A percentile compares a stretch with the other conserved stretches of the same genome.
phyloP scores from a whole-genome alignment of 495 filamentous ascomycete genomes.

The Penicilliopsis zonata region DNA sequence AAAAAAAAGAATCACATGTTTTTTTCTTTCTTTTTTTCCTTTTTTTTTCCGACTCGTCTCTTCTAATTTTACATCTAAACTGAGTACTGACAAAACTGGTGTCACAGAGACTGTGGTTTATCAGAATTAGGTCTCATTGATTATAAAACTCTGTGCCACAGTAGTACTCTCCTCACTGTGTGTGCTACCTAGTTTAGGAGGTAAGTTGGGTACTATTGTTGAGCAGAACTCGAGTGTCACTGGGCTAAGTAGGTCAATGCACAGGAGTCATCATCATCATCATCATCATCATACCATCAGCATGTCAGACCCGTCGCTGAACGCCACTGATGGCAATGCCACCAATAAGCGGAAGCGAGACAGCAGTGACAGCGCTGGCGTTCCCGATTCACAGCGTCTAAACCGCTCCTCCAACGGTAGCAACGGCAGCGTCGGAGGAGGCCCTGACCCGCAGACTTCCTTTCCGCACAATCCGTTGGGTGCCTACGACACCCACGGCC shows the following conservation, averaged over 20 bases:
- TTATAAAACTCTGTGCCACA: too few relatives aligned
- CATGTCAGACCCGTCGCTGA: conserved; percentile 33
- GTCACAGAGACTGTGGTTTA: too few relatives aligned
- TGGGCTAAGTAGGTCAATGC: neutral
- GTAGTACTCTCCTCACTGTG: too few relatives aligned
- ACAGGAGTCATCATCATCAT: neutral
- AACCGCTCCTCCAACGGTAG: conserved; percentile 34
- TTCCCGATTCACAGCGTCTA: conserved; percentile 30
- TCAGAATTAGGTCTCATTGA: too few relatives aligned
- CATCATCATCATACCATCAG: conserved; percentile 7
- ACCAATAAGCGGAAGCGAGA: conserved; percentile 36
- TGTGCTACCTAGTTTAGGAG: too few relatives aligned
- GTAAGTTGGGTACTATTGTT: too few relatives aligned
- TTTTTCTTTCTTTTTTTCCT: too few relatives aligned
- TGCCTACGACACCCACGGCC: conserved; percentile 27
- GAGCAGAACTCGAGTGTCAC: neutral
- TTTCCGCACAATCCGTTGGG: conserved; percentile 26
- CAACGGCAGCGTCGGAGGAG: conserved; percentile 29
- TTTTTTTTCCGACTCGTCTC: too few relatives aligned
- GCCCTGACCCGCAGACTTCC: conserved; percentile 23
- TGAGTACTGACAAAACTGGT: too few relatives aligned
- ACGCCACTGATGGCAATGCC: conserved; percentile 22
- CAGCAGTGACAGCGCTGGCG: conserved; percentile 28
- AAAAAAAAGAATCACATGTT: too few relatives aligned
- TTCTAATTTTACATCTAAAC: too few relatives aligned